Conservation (phyloP, 352 stramenopile species). For the Saprolegnia diclina region DNA sequence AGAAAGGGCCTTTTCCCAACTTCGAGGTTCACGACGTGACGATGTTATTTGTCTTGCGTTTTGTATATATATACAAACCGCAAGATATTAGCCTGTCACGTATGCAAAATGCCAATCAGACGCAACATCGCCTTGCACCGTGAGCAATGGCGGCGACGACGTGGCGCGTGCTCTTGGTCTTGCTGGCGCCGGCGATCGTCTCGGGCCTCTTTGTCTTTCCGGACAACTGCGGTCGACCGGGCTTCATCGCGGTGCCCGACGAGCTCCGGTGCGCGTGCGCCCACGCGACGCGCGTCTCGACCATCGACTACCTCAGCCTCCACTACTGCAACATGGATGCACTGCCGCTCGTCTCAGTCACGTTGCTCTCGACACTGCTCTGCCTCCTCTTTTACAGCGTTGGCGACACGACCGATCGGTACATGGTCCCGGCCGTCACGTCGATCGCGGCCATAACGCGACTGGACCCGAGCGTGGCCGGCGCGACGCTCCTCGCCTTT, state of each 20-base stretch:
- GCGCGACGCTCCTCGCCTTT: slow-evolving; percentile 22
- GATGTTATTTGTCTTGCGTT: not conserved
- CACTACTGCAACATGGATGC: slow-evolving; percentile 23
- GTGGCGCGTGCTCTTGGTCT: too few species aligned
- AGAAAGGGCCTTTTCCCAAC: not conserved
- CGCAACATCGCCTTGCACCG: too few species aligned
- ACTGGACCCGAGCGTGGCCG: slow-evolving; percentile 19
- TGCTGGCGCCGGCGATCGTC: not conserved
- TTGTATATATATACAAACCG: slow-evolving; percentile 6
- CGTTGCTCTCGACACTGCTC: slow-evolving; percentile 9
- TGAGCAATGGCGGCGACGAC: too few species aligned
- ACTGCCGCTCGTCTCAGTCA: not conserved
- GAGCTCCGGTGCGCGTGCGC: slow-evolving; percentile 14
- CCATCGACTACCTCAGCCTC: slow-evolving; percentile 7
- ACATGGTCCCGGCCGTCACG: slow-evolving; percentile 23
- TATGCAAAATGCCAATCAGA: not conserved
- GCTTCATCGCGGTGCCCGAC: slow-evolving; percentile 5
- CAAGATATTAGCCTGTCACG: not conserved
- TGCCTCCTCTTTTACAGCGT: slow-evolving; percentile 24
- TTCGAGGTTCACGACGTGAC: not conserved
- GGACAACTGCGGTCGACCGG: slow-evolving; percentile 9
- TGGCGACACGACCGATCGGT: slow-evolving; percentile 20
- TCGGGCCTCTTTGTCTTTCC: slow-evolving; percentile 18
- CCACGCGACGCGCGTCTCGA: slow-evolving; percentile 8
- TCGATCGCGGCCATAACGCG: slow-evolving; percentile 9